Evolutionary conservation across 306 rosid species (phyloP).

Genomic region (Abrus precatorius): DNA sequence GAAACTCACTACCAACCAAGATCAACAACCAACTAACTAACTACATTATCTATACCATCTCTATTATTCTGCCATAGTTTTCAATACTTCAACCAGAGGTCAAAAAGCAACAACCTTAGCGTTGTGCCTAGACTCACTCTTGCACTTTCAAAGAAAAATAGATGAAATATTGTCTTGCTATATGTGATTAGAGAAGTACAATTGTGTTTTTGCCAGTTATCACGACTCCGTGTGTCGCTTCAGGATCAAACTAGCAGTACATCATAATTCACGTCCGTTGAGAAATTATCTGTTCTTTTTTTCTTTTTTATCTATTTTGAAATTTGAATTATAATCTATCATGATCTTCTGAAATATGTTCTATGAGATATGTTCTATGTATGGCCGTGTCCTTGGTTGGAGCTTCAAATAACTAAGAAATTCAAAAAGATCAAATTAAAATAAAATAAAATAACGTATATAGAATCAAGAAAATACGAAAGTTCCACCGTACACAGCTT

Average conservation of each 20-base stretch:
- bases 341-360: constrained; percentile 17
- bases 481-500: not conserved
- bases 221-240: constrained; percentile 1
- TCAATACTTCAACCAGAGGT: not conserved
- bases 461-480: constrained; percentile 14
- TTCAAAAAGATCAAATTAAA: not conserved
- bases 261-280: not conserved
- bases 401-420: not conserved
- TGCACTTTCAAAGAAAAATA: not conserved
- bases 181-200: not conserved
- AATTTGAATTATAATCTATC: constrained; percentile 25
- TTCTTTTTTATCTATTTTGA: not conserved
- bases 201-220: constrained; percentile 27
- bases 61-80: too few species aligned
- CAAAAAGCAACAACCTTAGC: not conserved
- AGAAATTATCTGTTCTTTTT: not conserved
- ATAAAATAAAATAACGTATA: not conserved
- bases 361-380: not conserved
- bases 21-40: too few species aligned
- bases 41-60: too few species aligned
- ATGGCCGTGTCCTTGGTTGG: not conserved
- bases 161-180: constrained; percentile 2
- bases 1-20: too few species aligned
- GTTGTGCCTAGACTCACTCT: not conserved
- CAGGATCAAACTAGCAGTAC: not conserved